Conservation (phyloP, 106 monocot genomes). For the Acorus gramineus region DNA sequence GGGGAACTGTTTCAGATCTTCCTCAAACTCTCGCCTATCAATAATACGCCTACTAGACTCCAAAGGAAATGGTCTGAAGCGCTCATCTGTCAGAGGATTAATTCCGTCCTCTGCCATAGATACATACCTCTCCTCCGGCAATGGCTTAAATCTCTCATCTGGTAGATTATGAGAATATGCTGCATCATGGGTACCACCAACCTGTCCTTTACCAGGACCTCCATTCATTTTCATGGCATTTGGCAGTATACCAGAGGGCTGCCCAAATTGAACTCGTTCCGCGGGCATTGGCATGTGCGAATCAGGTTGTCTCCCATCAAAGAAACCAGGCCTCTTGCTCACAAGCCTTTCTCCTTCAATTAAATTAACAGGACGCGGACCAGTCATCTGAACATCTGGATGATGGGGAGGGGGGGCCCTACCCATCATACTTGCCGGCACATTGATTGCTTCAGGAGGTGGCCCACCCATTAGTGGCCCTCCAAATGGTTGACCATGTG, state of each 20-base stretch:
- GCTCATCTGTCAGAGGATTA: conserved; percentile 12
- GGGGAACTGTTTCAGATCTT: conserved; percentile 69
- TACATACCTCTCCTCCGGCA: conserved; percentile 33
- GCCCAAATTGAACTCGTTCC: conserved; percentile 14
- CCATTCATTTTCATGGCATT: conserved; percentile 31
- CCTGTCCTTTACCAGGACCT: conserved; percentile 6
- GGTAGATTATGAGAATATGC: conserved; percentile 10
- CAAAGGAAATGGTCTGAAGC: conserved; percentile 17
- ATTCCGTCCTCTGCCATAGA: conserved; percentile 30
- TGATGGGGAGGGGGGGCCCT: conserved; percentile 14
- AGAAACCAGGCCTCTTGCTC: conserved; percentile 11
- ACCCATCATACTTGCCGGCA: conserved; percentile 6
- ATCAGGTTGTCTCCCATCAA: conserved; percentile 27
- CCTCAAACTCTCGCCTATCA: conserved; percentile 43
- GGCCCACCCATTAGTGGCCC: conserved; percentile 18
- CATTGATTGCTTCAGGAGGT: conserved; percentile 20
- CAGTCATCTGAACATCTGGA: conserved; percentile 18
- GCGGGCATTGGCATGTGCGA: conserved; percentile 1
- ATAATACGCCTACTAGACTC: conserved; percentile 20
- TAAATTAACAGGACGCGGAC: conserved; percentile 6
- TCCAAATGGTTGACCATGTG: conserved; percentile 17
- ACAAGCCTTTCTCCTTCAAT: conserved; percentile 12
- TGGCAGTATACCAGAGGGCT: conserved; percentile 4
- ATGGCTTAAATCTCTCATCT: conserved; percentile 35
- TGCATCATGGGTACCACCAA: conserved; percentile 24